Evolutionary conservation across 805 yeast species (phyloP).

Genomic region (Nakazawaea ambrosiae): DNA sequence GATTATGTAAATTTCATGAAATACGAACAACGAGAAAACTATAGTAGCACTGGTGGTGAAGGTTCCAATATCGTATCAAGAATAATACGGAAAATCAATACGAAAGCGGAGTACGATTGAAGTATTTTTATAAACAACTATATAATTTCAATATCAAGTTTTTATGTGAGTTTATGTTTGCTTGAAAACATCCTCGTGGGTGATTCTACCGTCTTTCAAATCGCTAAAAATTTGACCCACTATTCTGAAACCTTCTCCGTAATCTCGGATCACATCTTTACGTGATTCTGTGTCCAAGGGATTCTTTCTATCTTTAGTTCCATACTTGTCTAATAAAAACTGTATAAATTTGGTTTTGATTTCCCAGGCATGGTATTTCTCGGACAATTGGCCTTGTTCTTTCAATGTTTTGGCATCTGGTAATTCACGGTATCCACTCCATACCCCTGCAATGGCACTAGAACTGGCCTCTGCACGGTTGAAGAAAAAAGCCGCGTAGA

Average conservation of each 20-base stretch:
- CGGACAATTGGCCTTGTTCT: conserved; percentile 24
- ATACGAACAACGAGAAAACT: conserved; percentile 11
- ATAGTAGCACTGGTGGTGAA: no score
- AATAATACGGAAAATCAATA: conserved; percentile 8
- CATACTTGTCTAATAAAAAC: conserved; percentile 15
- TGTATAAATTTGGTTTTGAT: conserved; percentile 20
- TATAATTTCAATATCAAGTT: not conserved
- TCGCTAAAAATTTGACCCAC: conserved; percentile 12
- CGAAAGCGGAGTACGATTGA: conserved; percentile 9
- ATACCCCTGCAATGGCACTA: conserved; percentile 53
- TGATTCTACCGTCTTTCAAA: conserved; percentile 11
- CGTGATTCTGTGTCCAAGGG: conserved; percentile 21
- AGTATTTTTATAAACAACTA: not conserved
- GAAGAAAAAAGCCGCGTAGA: conserved; percentile 37
- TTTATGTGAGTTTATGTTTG: not conserved
- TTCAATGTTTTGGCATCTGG: conserved; percentile 32
- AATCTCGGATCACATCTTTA: conserved; percentile 18
- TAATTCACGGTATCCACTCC: conserved; percentile 33
- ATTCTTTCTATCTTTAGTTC: conserved; percentile 19
- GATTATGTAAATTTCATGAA: conserved; percentile 37
- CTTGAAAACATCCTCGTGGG: conserved; percentile 13
- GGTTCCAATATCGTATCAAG: not conserved
- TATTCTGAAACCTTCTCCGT: conserved; percentile 9
- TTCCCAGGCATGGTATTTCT: conserved; percentile 22
- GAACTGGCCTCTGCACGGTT: conserved; percentile 44